Percentiles rank a stretch among this genome's conserved stretches.
Conservation (phyloP, 305 asterid species). For the Fraxinus dipetala region DNA sequence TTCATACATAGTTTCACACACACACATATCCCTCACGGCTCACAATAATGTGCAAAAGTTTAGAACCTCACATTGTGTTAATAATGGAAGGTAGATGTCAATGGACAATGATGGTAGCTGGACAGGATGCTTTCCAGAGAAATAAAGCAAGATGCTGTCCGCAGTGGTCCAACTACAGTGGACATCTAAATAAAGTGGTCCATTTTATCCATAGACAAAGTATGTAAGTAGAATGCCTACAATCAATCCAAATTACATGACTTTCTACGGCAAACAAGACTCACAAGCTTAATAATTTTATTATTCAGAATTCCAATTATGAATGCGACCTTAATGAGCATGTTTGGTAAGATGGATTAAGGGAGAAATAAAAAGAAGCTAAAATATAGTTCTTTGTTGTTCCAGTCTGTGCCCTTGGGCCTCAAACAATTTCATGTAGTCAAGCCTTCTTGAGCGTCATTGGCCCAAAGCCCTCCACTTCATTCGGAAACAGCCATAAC, state of each 20-base stretch:
- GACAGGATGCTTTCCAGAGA: conserved; percentile 31
- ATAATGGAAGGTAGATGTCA: conserved; percentile 37
- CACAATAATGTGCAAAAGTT: background rate
- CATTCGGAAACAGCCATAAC: background rate
- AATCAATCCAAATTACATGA: conserved; percentile 1
- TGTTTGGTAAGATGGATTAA: background rate
- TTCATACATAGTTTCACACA: conserved; percentile 14
- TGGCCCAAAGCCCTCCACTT: background rate
- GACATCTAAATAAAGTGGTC: conserved; percentile 46
- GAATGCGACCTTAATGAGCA: background rate
- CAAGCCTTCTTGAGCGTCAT: background rate
- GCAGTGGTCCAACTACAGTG: conserved; percentile 46
- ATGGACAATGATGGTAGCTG: conserved; percentile 32
- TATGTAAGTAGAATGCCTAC: conserved; percentile 10
- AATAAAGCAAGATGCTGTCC: conserved; percentile 26
- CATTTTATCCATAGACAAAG: conserved; percentile 28
- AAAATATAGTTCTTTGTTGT: background rate
- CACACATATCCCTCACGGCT: background rate
- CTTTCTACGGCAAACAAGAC: conserved; percentile 10
- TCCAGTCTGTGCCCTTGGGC: background rate
- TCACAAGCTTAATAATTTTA: conserved; percentile 7
- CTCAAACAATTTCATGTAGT: background rate
- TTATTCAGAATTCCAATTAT: background rate
- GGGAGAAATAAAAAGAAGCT: background rate
- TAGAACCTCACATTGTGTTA: conserved; percentile 21